These are phyloP conservation scores for Iris pallida DNA, from an alignment of 116 monocot genomes.

Conservation along the genomic window DNA sequence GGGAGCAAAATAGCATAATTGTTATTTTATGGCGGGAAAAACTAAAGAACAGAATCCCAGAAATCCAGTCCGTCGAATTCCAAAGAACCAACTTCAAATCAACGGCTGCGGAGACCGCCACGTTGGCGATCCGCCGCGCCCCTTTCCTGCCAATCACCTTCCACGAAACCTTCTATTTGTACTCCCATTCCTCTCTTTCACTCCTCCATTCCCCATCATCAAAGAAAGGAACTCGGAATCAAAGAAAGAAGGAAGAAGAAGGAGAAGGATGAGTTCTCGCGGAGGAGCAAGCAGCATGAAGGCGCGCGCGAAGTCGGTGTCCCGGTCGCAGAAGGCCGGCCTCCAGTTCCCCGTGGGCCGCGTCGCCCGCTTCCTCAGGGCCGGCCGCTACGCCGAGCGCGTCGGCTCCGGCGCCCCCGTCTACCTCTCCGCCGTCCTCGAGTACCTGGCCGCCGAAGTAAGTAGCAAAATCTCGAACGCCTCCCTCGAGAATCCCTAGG, in stretches of 20 bases:
- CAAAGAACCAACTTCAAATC: too few species aligned
- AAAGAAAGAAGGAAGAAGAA: too few species aligned
- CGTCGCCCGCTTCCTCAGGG: neutral
- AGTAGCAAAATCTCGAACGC: neutral
- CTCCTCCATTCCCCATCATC: too few species aligned
- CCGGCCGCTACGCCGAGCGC: constrained; percentile 27
- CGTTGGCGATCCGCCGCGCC: neutral
- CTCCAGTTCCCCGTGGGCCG: constrained; percentile 3
- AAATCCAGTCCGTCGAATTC: too few species aligned
- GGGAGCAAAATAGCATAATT: too few species aligned
- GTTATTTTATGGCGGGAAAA: too few species aligned
- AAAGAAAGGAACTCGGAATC: too few species aligned
- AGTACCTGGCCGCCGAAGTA: constrained; percentile 67
- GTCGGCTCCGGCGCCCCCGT: constrained; percentile 60
- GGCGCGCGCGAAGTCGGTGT: neutral
- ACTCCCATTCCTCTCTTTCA: too few species aligned
- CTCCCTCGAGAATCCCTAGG: neutral
- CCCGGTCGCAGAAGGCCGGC: neutral
- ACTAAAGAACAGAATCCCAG: too few species aligned
- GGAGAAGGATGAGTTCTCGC: too few species aligned
- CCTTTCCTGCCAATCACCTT: neutral
- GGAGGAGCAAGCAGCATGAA: neutral
- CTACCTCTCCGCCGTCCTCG: constrained; percentile 63
- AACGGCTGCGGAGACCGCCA: neutral
- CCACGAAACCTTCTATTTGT: too few species aligned